Base-by-base conservation (phyloP, 169 alveolate species). In the Cryptosporidium ryanae region DNA sequence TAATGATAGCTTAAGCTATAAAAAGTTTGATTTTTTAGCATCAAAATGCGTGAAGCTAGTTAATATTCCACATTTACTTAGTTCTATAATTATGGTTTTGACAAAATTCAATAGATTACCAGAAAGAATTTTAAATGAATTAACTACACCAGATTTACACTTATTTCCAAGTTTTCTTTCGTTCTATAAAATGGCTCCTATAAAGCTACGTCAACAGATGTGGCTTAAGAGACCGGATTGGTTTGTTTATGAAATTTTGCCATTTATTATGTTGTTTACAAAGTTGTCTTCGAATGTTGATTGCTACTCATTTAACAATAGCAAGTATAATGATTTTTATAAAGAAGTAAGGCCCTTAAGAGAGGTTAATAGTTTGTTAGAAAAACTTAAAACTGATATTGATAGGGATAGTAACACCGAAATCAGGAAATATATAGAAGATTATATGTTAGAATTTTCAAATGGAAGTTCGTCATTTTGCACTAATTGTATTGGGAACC, bases 211-310 rank as follows among this genome's bases (percentile, higher is more conserved):
- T 32, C 87, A 76, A 34, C 87, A 76, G 59, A 76, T 76, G 71
- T 76, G 87, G 87, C 64, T 76, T 10, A 61, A 65, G 38, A 76
- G 87, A 34, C 87, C 87, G 15, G 48, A 70, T 32, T 76, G 87
- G 87, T 76, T 76, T 43, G 64, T 76, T 32, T 55, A 55, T 55
- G 87, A 76, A 21, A 76, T 76, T 38, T 25, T 61, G 25, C 87
- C 87, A n/a, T 59, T 76, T 18, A 61, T 76, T 13, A 76, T 76
- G 61, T 38, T 38, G 7, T 76, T 55, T 76, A 76, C 38, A 76
- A 76, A 61, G 44, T 34, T 76, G 7, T 46, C 63, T 15, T 59
- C 71, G 43, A 76, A 38, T 59, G 70, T 59, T 18, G 87, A 76
- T 76, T 76, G 65, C 18, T 43, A 12, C 18, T 76, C 87, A 34